Evolutionary conservation across 2,329 filamentous ascomycete genomes (phyloP), one percentile per base, ranked within the genome.

Genomic region (Alternaria arbusti): DNA sequence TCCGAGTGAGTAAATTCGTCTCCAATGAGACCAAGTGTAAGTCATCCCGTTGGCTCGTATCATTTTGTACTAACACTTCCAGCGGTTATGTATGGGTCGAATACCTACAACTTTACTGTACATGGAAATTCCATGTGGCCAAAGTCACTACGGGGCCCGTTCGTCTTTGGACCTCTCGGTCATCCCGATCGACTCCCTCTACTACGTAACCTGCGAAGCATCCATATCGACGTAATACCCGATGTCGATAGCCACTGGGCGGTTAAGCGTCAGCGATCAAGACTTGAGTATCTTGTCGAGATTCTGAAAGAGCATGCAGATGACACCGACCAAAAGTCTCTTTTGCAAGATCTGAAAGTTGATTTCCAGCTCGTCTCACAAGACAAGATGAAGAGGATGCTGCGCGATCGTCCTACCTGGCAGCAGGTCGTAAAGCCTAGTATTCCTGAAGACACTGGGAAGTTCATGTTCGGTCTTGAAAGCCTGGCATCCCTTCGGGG

Each of bases 71-170:
- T 60, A 54, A 61, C 22, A 11, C 22, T 5, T 12, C 36, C 44
- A 72, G 71, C 64, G 6, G 56, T 75, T 23, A 32, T 74, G 1
- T 74, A 73, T 47, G 65, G 68, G 15, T 45, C 61, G 2, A 75
- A 75, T 54, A 69, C 61, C 7, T 75, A 69, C 56, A 43, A 20
- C 4, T 71, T 74, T 58, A 52, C 22, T 17, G 54, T 73, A 4
- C 57, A 70, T 43, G 54, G 64, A 40, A 3, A 25, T 2, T 5
- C 54, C 1, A 59, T 68, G 36, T 25, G 36, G 11, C 64, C 64
- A 6, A 52, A 25, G 1, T 73, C 71, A 1, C 54, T 71, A 9
- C 57, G 54, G 8, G 68, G 68, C 1, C 68, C 70, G 1, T 22
- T 54, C 30, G 66, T 72, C 44, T 73, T 73, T 25, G 73, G 70